Percentiles rank a stretch among this genome's conserved stretches.
Conservation (phyloP, 1,284 basidiomycete genomes). For the Austroboletus niveus region DNA sequence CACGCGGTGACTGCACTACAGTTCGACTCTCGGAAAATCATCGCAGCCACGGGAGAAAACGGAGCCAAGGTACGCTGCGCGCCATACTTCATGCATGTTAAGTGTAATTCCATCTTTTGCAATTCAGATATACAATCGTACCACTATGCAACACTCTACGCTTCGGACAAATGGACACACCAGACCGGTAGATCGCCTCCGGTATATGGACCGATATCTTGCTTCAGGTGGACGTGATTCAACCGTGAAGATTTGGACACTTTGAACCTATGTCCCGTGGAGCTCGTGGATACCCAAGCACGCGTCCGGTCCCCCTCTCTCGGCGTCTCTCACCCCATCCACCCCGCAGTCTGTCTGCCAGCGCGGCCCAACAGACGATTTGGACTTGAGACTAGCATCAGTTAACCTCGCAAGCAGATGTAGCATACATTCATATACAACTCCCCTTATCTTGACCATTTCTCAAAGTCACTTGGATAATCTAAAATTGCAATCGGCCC, state of each 20-base stretch:
- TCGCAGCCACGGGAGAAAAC: constrained; percentile 93
- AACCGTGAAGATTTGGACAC: constrained; percentile 91
- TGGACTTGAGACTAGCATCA: constrained; percentile 19
- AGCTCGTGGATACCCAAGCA: constrained; percentile 16
- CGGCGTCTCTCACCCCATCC: no score
- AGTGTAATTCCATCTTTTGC: background rate
- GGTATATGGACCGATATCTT: constrained; percentile 97
- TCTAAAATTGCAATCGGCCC: no score
- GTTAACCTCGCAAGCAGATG: constrained; percentile 19
- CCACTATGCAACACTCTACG: constrained; percentile 84
- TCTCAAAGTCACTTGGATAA: background rate
- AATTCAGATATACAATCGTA: constrained; percentile 91
- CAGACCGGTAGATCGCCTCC: constrained; percentile 83
- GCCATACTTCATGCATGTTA: constrained; percentile 2
- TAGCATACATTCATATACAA: constrained; percentile 19
- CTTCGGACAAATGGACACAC: constrained; percentile 90
- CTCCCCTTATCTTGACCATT: constrained; percentile 10
- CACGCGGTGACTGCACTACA: constrained; percentile 90
- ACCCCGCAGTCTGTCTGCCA: no score
- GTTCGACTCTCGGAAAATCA: constrained; percentile 93
- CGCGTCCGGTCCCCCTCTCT: no score
- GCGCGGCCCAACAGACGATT: constrained; percentile 6
- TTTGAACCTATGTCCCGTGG: constrained; percentile 48
- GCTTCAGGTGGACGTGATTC: constrained; percentile 89
- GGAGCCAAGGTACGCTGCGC: constrained; percentile 72